Conservation (phyloP, 169 alveolate genomes). For the Theileria equi region DNA sequence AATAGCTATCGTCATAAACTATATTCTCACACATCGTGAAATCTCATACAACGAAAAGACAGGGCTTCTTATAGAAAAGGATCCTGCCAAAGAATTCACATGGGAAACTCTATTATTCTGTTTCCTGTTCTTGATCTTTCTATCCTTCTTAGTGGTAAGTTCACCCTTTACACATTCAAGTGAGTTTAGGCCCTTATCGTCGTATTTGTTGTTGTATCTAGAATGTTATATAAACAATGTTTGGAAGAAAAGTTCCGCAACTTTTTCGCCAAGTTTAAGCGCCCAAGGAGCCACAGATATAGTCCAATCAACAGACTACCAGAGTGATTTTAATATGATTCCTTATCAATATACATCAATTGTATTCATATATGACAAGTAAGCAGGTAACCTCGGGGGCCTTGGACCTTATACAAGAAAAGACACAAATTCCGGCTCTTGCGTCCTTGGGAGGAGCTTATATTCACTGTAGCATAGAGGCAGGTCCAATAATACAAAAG, state of each 20-base stretch:
- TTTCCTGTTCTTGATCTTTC: not conserved
- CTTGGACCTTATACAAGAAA: no score
- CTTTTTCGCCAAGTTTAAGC: no score
- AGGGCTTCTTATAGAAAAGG: conserved; percentile 39
- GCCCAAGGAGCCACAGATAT: no score
- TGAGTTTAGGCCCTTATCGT: not conserved
- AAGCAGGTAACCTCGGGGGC: no score
- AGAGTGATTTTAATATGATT: not conserved
- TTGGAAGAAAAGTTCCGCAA: not conserved
- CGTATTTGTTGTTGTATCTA: not conserved
- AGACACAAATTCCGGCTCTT: not conserved
- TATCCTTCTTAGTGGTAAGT: conserved; percentile 26
- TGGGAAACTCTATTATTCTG: conserved; percentile 14
- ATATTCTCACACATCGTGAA: conserved; percentile 69
- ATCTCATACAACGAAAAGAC: conserved; percentile 56
- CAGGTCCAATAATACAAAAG: conserved; percentile 37
- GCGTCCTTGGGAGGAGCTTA: conserved; percentile 19
- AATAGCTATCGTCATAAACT: conserved; percentile 73
- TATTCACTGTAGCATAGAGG: conserved; percentile 3
- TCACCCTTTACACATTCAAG: not conserved
- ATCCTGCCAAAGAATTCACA: conserved; percentile 27
- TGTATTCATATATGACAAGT: no score
- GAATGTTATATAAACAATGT: not conserved
- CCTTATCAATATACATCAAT: no score
- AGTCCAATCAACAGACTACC: not conserved